phyloP scores from a whole-genome alignment of 1,284 basidiomycete species.

The Megacollybia platyphylla region DNA sequence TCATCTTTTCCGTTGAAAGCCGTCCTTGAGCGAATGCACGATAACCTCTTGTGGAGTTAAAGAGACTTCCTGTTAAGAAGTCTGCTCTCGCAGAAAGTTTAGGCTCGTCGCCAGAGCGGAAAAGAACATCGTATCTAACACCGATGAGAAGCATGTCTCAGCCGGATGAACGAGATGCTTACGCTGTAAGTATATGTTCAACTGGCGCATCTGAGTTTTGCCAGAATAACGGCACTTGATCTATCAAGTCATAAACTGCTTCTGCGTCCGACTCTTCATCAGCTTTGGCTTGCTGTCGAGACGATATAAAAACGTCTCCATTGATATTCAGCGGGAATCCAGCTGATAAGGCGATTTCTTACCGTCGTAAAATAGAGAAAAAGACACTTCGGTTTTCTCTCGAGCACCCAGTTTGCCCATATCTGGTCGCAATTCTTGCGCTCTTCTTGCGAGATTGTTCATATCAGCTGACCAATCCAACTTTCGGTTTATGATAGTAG shows the following conservation, averaged over 20 bases:
- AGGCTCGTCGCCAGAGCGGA: conserved; percentile 37
- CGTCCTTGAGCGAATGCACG: conserved; percentile 34
- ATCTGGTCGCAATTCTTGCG: conserved; percentile 18
- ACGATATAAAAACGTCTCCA: conserved; percentile 24
- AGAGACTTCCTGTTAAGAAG: conserved; percentile 37
- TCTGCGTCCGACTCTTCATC: conserved; percentile 22
- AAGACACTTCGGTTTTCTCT: conserved; percentile 30
- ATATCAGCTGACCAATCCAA: conserved; percentile 29
- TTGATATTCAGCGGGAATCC: conserved; percentile 4
- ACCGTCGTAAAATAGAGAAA: conserved; percentile 42
- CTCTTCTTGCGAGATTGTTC: conserved; percentile 19
- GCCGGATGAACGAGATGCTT: conserved; percentile 5
- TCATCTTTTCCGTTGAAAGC: conserved; percentile 26
- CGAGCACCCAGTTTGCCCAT: conserved; percentile 30
- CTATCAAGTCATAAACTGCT: conserved; percentile 31
- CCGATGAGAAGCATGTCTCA: not conserved
- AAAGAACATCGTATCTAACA: conserved; percentile 47
- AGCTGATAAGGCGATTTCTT: conserved; percentile 10
- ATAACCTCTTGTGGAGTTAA: conserved; percentile 39
- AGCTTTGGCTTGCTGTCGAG: conserved; percentile 13
- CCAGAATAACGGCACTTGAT: conserved; percentile 42
- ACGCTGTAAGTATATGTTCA: conserved; percentile 50
- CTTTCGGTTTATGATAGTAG: conserved; percentile 6
- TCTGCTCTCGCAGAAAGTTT: conserved; percentile 29
- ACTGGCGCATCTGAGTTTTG: conserved; percentile 29